These are phyloP conservation scores for Dalbergia cochinchinensis DNA, from an alignment of 306 rosid species.

Conservation along the genomic window DNA sequence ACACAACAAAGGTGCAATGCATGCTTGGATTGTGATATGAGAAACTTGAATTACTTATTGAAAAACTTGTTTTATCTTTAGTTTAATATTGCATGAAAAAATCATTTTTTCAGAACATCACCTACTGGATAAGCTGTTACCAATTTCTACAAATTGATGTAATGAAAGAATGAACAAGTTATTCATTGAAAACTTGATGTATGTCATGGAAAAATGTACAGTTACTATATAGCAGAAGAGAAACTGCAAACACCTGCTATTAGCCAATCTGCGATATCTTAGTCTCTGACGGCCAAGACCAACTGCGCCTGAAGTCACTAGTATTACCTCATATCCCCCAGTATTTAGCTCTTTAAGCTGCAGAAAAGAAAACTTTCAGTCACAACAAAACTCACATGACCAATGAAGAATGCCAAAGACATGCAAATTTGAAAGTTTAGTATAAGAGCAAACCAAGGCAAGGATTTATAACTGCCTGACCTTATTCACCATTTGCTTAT, in stretches of 20 bases:
- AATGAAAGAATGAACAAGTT: neutral
- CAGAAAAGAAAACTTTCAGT: slow-evolving; percentile 35
- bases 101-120: neutral
- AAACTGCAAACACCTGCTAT: slow-evolving; percentile 75
- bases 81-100: neutral
- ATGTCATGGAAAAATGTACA: neutral
- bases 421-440: neutral
- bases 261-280: slow-evolving; percentile 80
- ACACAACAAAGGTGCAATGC: neutral
- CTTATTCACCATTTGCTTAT: neutral
- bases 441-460: slow-evolving; percentile 11
- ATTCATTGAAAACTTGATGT: slow-evolving; percentile 33
- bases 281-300: slow-evolving; percentile 92
- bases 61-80: neutral
- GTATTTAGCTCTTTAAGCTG: slow-evolving; percentile 82
- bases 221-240: slow-evolving; percentile 9
- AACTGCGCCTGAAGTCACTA: slow-evolving; percentile 93
- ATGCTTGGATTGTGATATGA: neutral
- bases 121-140: neutral
- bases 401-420: slow-evolving; percentile 18
- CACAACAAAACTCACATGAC: slow-evolving; percentile 34
- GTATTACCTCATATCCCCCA: slow-evolving; percentile 79
- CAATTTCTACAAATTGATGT: neutral
- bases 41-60: neutral
- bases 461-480: neutral